These are phyloP conservation scores for Boletus calvinii DNA, from an alignment of 1,284 basidiomycete species.

Conservation along the genomic window DNA sequence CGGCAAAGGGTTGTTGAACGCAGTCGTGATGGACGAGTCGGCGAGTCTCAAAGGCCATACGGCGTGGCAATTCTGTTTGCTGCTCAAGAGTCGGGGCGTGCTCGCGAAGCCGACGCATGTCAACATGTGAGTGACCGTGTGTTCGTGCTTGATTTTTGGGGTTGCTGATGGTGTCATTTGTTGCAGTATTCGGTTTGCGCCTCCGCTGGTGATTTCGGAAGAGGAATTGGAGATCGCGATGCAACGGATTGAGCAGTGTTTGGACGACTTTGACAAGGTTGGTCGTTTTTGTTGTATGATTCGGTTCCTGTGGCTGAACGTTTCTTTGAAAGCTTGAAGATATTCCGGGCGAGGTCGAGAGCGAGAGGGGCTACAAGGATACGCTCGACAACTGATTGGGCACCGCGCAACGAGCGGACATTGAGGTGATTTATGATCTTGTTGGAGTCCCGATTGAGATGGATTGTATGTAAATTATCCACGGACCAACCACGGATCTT, in stretches of 20 bases:
- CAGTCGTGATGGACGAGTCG: constrained; percentile 89
- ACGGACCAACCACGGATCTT: background rate
- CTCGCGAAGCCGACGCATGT: constrained; percentile 96
- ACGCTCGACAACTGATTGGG: constrained; percentile 33
- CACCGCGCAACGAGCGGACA: background rate
- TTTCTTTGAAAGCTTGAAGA: constrained; percentile 51
- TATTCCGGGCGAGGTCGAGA: constrained; percentile 68
- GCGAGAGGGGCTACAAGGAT: constrained; percentile 54
- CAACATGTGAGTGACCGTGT: constrained; percentile 69
- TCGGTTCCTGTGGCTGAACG: background rate
- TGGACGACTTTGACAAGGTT: constrained; percentile 82
- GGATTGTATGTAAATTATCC: too few species aligned
- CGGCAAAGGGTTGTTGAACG: constrained; percentile 89
- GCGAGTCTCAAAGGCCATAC: constrained; percentile 75
- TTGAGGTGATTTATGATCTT: background rate
- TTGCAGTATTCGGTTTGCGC: constrained; percentile 88
- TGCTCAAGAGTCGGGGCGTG: constrained; percentile 88
- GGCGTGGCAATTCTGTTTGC: constrained; percentile 94
- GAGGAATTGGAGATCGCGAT: constrained; percentile 79
- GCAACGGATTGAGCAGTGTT: constrained; percentile 71
- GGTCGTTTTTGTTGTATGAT: constrained; percentile 28
- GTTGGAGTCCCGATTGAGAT: too few species aligned
- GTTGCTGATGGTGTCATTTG: constrained; percentile 1
- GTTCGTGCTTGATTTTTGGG: background rate
- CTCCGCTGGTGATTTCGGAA: constrained; percentile 90